Base-by-base conservation (phyloP, 2,329 filamentous ascomycete genomes). In the Sporothrix globosa region DNA sequence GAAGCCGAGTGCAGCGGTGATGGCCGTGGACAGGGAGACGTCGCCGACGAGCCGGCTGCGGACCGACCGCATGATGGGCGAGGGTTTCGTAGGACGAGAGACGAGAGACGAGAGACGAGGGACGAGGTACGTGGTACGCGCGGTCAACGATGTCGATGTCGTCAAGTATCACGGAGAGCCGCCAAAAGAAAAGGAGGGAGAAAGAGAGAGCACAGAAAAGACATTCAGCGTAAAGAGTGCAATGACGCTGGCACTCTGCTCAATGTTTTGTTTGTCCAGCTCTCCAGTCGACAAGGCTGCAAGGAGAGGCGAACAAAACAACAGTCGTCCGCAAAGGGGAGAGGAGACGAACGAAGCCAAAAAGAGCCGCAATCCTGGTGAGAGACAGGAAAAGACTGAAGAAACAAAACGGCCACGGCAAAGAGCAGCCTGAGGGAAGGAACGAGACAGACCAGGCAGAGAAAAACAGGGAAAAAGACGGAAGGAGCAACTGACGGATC, bases 1-100 rank as follows among this genome's bases (percentile, higher is more conserved):
- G 17, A 60, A 19, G 19, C 52, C 24, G 53, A 63, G 58, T 3
- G 39, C 50, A 50, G 52, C 66, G 66, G 52, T 34, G 39, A 54
- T 46, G 66, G 67, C 67, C 67, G 44, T 39, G 27, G 67, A 27
- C 46, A 69, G n/a, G 2, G 58, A 44, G 30, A 27, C 17, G 19
- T 46, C n/a, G 68, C 46, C 56, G 46, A 69, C n/a, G 24, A 34
- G 48, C 46, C 58, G 50, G 52, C 58, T 24, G 48, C 44, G 30
- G 24, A 27, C 6, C 4, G 14, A 30, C 68, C 58, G 58, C 58
- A 63, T 63, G 58, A 19, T 65, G 54, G 39, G n/a, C n/a, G 48
- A 27, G 48, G n/a, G 60, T 19, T 17, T 63, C 13, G 58, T 24
- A 13, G 30, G 30, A 58, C 54, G 54, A n/a, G 6, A 5, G 17